Evolutionary conservation across 2,329 filamentous ascomycete species (phyloP).

Genomic region (Aspergillus vadensis): DNA sequence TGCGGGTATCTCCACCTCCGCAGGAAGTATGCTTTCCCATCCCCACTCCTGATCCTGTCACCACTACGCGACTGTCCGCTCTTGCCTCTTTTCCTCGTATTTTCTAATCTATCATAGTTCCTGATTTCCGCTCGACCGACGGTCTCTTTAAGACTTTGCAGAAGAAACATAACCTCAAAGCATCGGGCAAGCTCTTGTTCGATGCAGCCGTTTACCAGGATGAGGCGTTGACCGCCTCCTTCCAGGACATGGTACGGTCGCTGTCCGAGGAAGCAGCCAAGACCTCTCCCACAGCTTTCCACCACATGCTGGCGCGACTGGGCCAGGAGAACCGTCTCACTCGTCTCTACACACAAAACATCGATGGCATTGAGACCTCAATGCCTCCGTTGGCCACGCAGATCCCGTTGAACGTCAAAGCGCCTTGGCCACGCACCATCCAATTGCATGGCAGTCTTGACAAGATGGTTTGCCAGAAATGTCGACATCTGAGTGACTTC

Average conservation of each 20-base stretch:
- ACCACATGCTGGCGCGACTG: constrained; percentile 88
- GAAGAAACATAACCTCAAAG: constrained; percentile 85
- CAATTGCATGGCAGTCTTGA: constrained; percentile 91
- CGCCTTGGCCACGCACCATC: constrained; percentile 89
- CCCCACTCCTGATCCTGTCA: constrained; percentile 19
- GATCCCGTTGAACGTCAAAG: constrained; percentile 79
- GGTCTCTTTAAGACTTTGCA: constrained; percentile 86
- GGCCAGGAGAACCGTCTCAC: constrained; percentile 83
- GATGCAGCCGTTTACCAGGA: constrained; percentile 97
- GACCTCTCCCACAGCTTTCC: constrained; percentile 83
- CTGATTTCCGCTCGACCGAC: constrained; percentile 89
- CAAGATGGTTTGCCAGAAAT: constrained; percentile 98
- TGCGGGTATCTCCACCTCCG: constrained; percentile 94
- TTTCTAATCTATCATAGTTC: constrained; percentile 58
- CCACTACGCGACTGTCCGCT: constrained; percentile 4
- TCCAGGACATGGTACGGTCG: constrained; percentile 94
- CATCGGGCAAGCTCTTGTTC: constrained; percentile 92
- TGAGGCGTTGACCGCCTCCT: constrained; percentile 81
- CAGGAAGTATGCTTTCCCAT: constrained; percentile 68
- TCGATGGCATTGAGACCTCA: constrained; percentile 89
- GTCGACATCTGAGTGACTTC: constrained; percentile 73
- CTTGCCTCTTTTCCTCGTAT: background rate
- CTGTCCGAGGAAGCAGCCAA: constrained; percentile 76
- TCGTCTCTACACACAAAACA: constrained; percentile 93
- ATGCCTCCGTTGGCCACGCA: constrained; percentile 77